Evolutionary conservation across 345 rosid species (phyloP).

Genomic region (Trapa incisa): DNA sequence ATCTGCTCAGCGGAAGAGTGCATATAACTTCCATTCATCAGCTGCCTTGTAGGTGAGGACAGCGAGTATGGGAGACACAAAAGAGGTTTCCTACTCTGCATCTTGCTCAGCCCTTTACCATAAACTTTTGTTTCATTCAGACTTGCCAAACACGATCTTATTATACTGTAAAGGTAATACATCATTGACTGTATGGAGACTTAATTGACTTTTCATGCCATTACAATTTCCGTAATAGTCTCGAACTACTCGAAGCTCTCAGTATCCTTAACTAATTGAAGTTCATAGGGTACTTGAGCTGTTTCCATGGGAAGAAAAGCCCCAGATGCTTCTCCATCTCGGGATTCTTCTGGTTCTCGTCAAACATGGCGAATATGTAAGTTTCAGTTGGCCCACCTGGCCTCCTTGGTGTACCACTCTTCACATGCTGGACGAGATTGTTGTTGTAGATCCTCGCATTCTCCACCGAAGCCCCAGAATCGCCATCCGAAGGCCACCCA

Average conservation of each 20-base stretch:
- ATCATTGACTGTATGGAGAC: neutral
- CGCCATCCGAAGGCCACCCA: conserved; percentile 59
- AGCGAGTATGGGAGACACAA: too few species aligned
- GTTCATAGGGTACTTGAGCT: conserved; percentile 35
- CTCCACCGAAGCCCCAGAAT: conserved; percentile 20
- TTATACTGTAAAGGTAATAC: neutral
- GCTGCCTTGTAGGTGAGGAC: too few species aligned
- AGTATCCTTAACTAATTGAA: conserved; percentile 15
- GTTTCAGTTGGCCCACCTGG: conserved; percentile 37
- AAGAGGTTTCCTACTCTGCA: too few species aligned
- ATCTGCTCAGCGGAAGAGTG: neutral
- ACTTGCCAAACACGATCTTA: too few species aligned
- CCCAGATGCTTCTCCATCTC: conserved; percentile 47
- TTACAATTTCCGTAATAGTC: neutral
- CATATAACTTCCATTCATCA: too few species aligned
- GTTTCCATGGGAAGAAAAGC: conserved; percentile 32
- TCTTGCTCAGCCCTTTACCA: too few species aligned
- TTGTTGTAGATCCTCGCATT: conserved; percentile 43
- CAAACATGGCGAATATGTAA: conserved; percentile 47
- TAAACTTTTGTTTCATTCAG: too few species aligned
- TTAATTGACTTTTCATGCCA: neutral
- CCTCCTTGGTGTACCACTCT: conserved; percentile 32
- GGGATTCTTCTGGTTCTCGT: conserved; percentile 36
- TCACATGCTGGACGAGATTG: conserved; percentile 43
- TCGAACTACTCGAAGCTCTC: neutral